A percentile compares a stretch with the other conserved stretches of the same genome.
Conservation (phyloP, 2,329 filamentous ascomycete species). For the Xylariaceae sp. region DNA sequence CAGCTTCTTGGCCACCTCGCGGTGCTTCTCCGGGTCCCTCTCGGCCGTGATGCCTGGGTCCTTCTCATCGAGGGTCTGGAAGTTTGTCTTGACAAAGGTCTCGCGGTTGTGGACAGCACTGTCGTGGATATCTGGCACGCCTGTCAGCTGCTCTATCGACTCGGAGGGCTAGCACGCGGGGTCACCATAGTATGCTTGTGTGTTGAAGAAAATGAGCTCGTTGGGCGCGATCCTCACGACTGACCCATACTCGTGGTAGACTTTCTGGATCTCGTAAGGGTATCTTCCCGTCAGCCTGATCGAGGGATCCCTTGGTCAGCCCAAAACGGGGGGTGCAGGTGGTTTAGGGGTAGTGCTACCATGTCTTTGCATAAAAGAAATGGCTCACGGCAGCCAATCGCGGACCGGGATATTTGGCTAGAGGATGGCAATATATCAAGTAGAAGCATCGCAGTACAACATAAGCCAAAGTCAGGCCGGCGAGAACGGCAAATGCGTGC, state of each 20-base stretch:
- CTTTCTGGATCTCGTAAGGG: constrained; percentile 2
- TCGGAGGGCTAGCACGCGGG: not conserved
- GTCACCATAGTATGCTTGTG: constrained; percentile 4
- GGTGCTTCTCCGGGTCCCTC: constrained; percentile 6
- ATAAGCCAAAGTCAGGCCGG: no score
- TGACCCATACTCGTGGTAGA: constrained; percentile 4
- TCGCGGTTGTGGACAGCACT: constrained; percentile 2
- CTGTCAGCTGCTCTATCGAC: not conserved
- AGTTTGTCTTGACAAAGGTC: constrained; percentile 3
- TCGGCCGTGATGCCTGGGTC: constrained; percentile 6
- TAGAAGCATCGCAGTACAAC: not conserved
- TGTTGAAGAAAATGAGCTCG: constrained; percentile 12
- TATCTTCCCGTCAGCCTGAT: constrained; percentile 5
- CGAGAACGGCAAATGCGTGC: no score
- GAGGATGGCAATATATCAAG: not conserved
- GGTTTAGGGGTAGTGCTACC: not conserved
- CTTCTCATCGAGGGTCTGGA: not conserved
- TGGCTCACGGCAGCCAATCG: not conserved
- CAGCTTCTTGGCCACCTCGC: constrained; percentile 4
- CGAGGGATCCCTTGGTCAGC: not conserved
- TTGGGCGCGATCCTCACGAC: constrained; percentile 12
- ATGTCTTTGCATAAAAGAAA: not conserved
- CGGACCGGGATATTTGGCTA: not conserved
- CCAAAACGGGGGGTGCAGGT: no score
- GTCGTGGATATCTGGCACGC: constrained; percentile 4